Conservation (phyloP, 164 flowering plant genomes). For the Berberis vulgaris region DNA sequence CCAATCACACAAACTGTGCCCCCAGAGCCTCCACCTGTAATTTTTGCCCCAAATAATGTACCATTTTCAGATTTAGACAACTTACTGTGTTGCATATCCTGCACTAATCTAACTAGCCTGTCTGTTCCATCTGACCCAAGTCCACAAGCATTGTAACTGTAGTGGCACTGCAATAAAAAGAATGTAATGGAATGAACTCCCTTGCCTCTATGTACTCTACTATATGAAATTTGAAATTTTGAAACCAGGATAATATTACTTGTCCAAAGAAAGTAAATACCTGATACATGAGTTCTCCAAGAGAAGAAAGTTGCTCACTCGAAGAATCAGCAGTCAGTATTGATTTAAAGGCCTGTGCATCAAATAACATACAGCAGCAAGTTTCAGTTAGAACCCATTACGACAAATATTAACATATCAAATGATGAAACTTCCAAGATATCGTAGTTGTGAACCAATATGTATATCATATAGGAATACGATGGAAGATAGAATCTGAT, state of each 20-base stretch:
- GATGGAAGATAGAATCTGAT: too few species aligned
- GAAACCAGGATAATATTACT: background rate
- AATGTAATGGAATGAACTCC: background rate
- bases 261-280: too few species aligned
- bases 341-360: too few species aligned
- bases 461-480: too few species aligned
- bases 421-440: too few species aligned
- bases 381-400: too few species aligned
- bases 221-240: background rate
- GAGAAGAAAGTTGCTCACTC: too few species aligned
- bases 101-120: slow-evolving; percentile 81
- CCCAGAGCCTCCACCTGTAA: slow-evolving; percentile 98
- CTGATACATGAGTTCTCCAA: too few species aligned
- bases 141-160: slow-evolving; percentile 87
- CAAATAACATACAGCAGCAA: too few species aligned
- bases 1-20: slow-evolving; percentile 90
- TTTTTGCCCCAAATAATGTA: slow-evolving; percentile 87
- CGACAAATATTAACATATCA: too few species aligned
- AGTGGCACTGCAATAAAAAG: slow-evolving; percentile 70
- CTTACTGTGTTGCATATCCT: slow-evolving; percentile 74
- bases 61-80: slow-evolving; percentile 49
- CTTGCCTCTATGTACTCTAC: background rate
- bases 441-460: too few species aligned
- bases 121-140: slow-evolving; percentile 98
- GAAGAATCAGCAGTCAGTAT: too few species aligned